These are phyloP conservation scores for Kodamaea sp. DNA, from an alignment of 1,139 yeast species.

Conservation along the genomic window DNA sequence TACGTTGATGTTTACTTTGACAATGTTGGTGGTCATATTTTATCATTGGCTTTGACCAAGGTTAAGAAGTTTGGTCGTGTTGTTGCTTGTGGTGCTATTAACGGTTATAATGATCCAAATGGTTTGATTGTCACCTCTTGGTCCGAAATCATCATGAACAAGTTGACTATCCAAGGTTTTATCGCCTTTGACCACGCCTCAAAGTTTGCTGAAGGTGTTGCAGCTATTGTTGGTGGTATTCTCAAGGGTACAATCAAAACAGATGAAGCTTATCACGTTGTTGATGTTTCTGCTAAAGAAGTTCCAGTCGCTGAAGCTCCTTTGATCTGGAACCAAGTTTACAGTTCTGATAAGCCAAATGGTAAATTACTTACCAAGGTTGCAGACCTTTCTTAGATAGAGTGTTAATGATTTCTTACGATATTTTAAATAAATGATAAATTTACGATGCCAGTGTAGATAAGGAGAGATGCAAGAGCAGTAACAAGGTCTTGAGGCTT, in stretches of 20 bases:
- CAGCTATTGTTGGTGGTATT: constrained; percentile 30
- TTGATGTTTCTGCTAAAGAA: constrained; percentile 23
- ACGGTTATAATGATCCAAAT: constrained; percentile 29
- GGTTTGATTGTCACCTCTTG: constrained; percentile 35
- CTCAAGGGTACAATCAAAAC: constrained; percentile 40
- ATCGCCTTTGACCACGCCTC: constrained; percentile 36
- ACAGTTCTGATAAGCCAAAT: constrained; percentile 27
- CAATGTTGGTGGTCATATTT: constrained; percentile 21
- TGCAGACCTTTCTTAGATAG: constrained; percentile 8
- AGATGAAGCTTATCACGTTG: constrained; percentile 20
- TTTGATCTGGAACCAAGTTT: constrained; percentile 27
- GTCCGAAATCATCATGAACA: constrained; percentile 42
- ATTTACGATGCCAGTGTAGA: too few relatives aligned
- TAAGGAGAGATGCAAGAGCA: too few relatives aligned
- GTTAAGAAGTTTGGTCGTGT: constrained; percentile 20
- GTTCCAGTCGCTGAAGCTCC: constrained; percentile 27
- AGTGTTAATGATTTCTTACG: too few relatives aligned
- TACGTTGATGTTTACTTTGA: constrained; percentile 28
- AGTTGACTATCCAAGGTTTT: constrained; percentile 49
- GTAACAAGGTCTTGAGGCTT: too few relatives aligned
- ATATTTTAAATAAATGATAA: too few relatives aligned
- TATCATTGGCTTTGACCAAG: constrained; percentile 16
- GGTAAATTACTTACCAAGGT: constrained; percentile 38
- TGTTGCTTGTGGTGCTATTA: constrained; percentile 28
- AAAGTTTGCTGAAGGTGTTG: constrained; percentile 35